Evolutionary conservation across 805 yeast species (phyloP).

Genomic region (Teunomyces stri): DNA sequence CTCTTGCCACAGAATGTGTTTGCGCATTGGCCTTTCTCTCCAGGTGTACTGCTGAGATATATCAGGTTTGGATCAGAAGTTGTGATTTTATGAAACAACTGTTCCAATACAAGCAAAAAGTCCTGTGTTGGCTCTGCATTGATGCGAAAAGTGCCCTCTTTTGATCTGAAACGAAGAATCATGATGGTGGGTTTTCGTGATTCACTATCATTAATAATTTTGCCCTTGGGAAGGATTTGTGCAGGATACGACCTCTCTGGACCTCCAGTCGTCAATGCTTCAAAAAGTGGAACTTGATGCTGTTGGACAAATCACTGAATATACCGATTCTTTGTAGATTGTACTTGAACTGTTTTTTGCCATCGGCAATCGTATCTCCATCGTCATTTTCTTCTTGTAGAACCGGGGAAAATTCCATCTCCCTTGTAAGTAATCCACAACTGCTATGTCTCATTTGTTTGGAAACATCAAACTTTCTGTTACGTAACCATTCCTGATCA

Average conservation of each 20-base stretch:
- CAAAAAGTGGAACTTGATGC: conserved; percentile 7
- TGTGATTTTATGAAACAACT: conserved; percentile 28
- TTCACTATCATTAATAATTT: neutral
- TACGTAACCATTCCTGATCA: conserved; percentile 2
- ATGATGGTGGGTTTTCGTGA: conserved; percentile 8
- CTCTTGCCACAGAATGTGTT: conserved; percentile 33
- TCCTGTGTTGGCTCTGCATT: conserved; percentile 44
- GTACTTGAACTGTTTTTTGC: conserved; percentile 11
- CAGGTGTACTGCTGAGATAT: conserved; percentile 45
- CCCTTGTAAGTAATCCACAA: neutral
- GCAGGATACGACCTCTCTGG: neutral
- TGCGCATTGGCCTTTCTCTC: conserved; percentile 41
- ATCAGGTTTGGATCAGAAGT: conserved; percentile 22
- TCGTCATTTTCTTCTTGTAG: conserved; percentile 2
- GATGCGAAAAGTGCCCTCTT: conserved; percentile 78
- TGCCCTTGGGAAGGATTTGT: neutral
- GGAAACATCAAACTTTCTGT: neutral
- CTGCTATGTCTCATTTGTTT: neutral
- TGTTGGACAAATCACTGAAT: conserved; percentile 8
- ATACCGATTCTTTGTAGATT: conserved; percentile 6
- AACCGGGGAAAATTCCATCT: neutral
- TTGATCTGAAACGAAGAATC: conserved; percentile 73
- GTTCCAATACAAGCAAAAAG: conserved; percentile 45
- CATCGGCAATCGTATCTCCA: neutral
- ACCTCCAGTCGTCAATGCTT: neutral